Evolutionary conservation across 106 monocot species (phyloP).

Genomic region (Allium sativum): DNA sequence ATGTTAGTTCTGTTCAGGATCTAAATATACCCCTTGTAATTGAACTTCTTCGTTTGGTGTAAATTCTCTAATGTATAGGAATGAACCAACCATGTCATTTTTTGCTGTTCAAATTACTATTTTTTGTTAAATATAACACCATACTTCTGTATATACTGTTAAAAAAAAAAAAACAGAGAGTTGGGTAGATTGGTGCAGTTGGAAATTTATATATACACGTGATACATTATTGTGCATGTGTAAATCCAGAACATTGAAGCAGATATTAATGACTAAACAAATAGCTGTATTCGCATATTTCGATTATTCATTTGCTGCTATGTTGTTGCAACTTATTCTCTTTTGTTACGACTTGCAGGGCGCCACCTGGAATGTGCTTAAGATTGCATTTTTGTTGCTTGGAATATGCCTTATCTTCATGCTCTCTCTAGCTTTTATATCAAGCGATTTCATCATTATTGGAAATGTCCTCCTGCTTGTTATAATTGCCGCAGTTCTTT

Average conservation of each 20-base stretch:
- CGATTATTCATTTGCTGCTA: too few relatives aligned
- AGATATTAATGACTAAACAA: too few relatives aligned
- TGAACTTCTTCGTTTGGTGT: not conserved
- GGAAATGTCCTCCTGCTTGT: conserved; percentile 70
- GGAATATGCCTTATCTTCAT: conserved; percentile 58
- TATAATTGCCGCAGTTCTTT: conserved; percentile 45
- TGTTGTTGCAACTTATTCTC: not conserved
- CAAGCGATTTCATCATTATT: conserved; percentile 54
- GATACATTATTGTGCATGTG: too few relatives aligned
- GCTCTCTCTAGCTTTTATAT: conserved; percentile 79
- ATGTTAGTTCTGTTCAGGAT: conserved; percentile 27
- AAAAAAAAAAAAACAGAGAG: too few relatives aligned
- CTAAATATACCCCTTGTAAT: not conserved
- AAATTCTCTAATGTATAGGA: too few relatives aligned
- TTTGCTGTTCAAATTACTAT: not conserved
- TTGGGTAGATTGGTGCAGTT: too few relatives aligned
- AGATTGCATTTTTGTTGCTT: conserved; percentile 62
- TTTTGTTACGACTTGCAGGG: conserved; percentile 22
- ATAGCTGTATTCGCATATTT: too few relatives aligned
- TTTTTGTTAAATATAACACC: not conserved
- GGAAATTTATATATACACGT: too few relatives aligned
- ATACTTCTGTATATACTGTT: not conserved
- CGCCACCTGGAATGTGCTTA: conserved; percentile 73
- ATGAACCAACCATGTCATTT: too few relatives aligned
- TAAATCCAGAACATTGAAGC: too few relatives aligned